Evolutionary conservation across 352 stramenopile genomes (phyloP).

Genomic region (Sclerospora graminicola): DNA sequence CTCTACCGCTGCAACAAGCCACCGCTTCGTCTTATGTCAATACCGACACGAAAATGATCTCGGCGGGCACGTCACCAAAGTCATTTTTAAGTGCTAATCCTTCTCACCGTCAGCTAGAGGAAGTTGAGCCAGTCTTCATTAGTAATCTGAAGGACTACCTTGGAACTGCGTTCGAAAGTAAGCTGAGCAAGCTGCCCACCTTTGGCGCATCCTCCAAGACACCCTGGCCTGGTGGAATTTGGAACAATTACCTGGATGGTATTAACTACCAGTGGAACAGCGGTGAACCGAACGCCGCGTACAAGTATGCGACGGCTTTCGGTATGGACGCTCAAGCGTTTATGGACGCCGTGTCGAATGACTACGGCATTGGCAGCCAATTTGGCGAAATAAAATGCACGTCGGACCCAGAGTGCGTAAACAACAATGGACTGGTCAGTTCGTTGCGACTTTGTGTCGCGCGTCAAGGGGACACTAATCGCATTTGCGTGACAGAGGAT

Average conservation of each 20-base stretch:
- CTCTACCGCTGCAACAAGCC: no score
- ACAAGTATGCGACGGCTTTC: slow-evolving; percentile 47
- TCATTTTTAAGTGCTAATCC: no score
- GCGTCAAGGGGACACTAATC: no score
- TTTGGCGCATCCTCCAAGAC: not conserved
- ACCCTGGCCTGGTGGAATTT: slow-evolving; percentile 48
- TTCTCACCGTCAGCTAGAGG: no score
- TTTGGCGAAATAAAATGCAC: not conserved
- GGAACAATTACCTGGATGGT: slow-evolving; percentile 46
- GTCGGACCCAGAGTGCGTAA: not conserved
- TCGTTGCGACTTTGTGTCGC: not conserved
- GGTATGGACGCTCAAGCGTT: slow-evolving; percentile 21
- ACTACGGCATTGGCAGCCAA: slow-evolving; percentile 16
- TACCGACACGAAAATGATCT: no score
- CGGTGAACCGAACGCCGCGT: slow-evolving; percentile 14
- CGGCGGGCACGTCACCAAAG: no score
- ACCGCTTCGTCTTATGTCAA: no score
- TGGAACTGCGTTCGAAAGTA: slow-evolving; percentile 17
- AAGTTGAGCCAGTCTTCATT: no score
- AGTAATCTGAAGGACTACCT: slow-evolving; percentile 19
- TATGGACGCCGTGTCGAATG: slow-evolving; percentile 26
- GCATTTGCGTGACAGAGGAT: no score
- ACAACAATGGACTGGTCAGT: not conserved
- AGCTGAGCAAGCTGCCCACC: slow-evolving; percentile 15
- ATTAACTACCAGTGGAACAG: slow-evolving; percentile 39